Evolutionary conservation across 495 filamentous ascomycete genomes (phyloP).

Genomic region (Hyphodiscus hymeniophilus): DNA sequence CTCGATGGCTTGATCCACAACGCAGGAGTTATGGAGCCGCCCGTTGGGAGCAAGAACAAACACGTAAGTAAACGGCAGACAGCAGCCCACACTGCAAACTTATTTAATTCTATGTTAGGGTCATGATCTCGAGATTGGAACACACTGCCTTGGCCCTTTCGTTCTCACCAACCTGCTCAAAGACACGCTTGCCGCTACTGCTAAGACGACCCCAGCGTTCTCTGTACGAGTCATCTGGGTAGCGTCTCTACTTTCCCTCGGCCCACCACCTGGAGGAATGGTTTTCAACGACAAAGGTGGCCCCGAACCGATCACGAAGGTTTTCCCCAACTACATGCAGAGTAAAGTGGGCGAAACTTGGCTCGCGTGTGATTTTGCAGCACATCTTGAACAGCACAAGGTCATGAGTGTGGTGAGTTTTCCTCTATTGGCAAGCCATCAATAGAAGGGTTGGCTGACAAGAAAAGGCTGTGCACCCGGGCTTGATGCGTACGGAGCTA

Average conservation of each 20-base stretch:
- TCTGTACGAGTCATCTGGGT: slow-evolving; percentile 36
- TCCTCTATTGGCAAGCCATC: neutral
- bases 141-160: slow-evolving; percentile 41
- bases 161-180: slow-evolving; percentile 35
- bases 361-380: slow-evolving; percentile 29
- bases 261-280: slow-evolving; percentile 25
- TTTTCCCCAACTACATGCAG: slow-evolving; percentile 30
- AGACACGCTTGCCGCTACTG: slow-evolving; percentile 33
- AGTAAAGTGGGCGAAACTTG: slow-evolving; percentile 35
- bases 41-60: slow-evolving; percentile 25
- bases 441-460: neutral
- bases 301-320: slow-evolving; percentile 14
- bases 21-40: slow-evolving; percentile 38
- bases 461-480: slow-evolving; percentile 26
- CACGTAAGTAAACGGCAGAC: neutral
- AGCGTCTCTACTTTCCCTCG: slow-evolving; percentile 20
- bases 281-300: slow-evolving; percentile 19
- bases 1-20: slow-evolving; percentile 45
- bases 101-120: slow-evolving; percentile 17
- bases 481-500: slow-evolving; percentile 28
- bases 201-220: neutral
- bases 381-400: slow-evolving; percentile 23
- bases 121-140: slow-evolving; percentile 38
- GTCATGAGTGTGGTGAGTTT: slow-evolving; percentile 24
- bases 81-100: neutral